Percentiles rank a stretch among this genome's conserved stretches.
Evolutionary conservation across 1,284 basidiomycete species (phyloP).

Genomic region (Rhodotorula sp.): DNA sequence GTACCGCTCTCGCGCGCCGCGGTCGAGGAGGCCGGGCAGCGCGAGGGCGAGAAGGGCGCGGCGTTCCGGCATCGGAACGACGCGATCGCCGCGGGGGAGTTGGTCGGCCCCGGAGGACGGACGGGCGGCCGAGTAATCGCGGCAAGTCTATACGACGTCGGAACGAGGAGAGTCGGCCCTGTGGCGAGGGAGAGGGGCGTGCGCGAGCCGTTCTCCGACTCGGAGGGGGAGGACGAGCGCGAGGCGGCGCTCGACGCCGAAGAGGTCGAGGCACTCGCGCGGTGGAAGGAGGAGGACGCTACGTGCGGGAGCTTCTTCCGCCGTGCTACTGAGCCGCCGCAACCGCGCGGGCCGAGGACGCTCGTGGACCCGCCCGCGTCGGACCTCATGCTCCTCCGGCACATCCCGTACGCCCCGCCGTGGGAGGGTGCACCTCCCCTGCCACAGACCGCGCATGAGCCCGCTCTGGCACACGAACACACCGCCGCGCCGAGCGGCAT

Average conservation of each 20-base stretch:
- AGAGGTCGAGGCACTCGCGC: neutral
- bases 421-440: neutral
- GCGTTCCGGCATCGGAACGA: slow-evolving; percentile 24
- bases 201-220: slow-evolving; percentile 30
- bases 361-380: slow-evolving; percentile 9
- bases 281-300: slow-evolving; percentile 4
- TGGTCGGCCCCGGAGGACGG: neutral
- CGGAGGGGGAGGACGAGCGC: slow-evolving; percentile 19
- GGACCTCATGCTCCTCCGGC: slow-evolving; percentile 20
- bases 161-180: neutral
- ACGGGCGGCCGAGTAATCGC: slow-evolving; percentile 4
- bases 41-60: slow-evolving; percentile 18
- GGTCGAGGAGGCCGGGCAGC: slow-evolving; percentile 21
- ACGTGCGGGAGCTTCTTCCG: slow-evolving; percentile 1
- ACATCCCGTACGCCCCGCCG: slow-evolving; percentile 13
- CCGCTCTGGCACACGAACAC: no score
- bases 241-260: neutral
- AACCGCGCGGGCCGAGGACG: neutral
- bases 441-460: neutral
- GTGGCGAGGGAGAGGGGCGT: neutral
- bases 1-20: slow-evolving; percentile 13
- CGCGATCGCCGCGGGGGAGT: slow-evolving; percentile 9
- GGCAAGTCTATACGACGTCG: slow-evolving; percentile 19
- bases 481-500: neutral
- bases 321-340: neutral